Percentiles rank a stretch among this genome's conserved stretches.
These are phyloP conservation scores for Dinochytrium kinnereticum DNA, from an alignment of 371 early-diverging fungal species.

Conservation along the genomic window DNA sequence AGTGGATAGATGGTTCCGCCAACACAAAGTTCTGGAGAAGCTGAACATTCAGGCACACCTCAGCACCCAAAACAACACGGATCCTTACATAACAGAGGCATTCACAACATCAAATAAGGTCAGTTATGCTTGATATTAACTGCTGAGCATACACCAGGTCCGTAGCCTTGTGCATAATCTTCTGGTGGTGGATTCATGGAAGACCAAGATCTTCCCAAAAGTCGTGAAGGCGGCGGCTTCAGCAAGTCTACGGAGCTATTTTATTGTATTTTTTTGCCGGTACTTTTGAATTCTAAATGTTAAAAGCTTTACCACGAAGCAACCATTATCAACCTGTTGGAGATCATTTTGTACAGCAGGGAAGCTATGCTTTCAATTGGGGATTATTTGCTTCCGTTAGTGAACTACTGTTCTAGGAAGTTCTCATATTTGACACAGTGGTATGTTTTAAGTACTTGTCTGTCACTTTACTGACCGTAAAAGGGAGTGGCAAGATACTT, in stretches of 20 bases:
- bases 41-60: conserved; percentile 57
- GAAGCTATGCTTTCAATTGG: conserved; percentile 31
- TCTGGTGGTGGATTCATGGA: conserved; percentile 48
- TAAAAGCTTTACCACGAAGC: conserved; percentile 54
- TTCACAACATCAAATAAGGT: conserved; percentile 44
- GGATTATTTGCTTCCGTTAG: conserved; percentile 47
- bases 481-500: not conserved
- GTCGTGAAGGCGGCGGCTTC: conserved; percentile 24
- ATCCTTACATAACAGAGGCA: conserved; percentile 49
- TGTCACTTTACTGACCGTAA: not conserved
- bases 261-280: conserved; percentile 37
- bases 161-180: conserved; percentile 42
- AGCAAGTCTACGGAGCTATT: conserved; percentile 40
- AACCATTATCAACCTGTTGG: conserved; percentile 54
- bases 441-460: conserved; percentile 16
- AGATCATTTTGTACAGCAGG: conserved; percentile 48
- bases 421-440: conserved; percentile 40
- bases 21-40: conserved; percentile 47
- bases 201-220: conserved; percentile 44
- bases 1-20: conserved; percentile 42
- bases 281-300: not conserved
- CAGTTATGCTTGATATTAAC: not conserved
- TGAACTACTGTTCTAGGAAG: conserved; percentile 47
- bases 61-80: conserved; percentile 37
- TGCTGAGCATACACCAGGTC: conserved; percentile 28